phyloP scores from a whole-genome alignment of 2,329 filamentous ascomycete species.

The Myriosclerotinia scirpicola region DNA sequence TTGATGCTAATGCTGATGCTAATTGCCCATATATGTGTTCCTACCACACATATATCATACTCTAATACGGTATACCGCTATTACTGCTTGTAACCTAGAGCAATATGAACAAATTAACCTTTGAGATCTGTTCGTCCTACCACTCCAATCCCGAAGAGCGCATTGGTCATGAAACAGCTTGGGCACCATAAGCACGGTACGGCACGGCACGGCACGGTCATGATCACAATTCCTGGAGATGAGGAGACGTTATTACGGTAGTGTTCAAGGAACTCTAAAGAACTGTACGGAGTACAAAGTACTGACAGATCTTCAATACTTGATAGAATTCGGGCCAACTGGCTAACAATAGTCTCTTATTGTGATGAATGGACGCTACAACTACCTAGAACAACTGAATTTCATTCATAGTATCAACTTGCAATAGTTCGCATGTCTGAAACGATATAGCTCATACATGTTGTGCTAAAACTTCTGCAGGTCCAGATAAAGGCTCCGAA shows the following conservation, averaged over 20 bases:
- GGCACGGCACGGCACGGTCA: not conserved
- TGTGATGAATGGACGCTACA: not conserved
- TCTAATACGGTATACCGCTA: not conserved
- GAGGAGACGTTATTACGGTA: not conserved
- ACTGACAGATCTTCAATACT: slow-evolving; percentile 3
- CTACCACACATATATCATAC: not conserved
- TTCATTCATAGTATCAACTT: slow-evolving; percentile 6
- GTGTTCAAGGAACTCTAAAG: not conserved
- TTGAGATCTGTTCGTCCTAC: slow-evolving; percentile 14
- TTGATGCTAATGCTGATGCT: too few species aligned
- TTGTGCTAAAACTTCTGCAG: slow-evolving; percentile 29
- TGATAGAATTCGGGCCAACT: not conserved
- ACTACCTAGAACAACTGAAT: not conserved
- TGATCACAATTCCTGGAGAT: slow-evolving; percentile 22
- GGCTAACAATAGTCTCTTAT: not conserved
- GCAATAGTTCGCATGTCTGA: slow-evolving; percentile 26
- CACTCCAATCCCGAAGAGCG: slow-evolving; percentile 7
- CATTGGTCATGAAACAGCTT: slow-evolving; percentile 19
- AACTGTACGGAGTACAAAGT: not conserved
- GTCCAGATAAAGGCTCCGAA: slow-evolving; percentile 27
- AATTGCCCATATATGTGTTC: too few species aligned
- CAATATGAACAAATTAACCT: slow-evolving; percentile 4
- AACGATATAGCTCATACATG: slow-evolving; percentile 27
- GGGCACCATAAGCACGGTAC: not conserved
- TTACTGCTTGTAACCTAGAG: not conserved